These are phyloP conservation scores for Alloteropsis semialata DNA, from an alignment of 176 grass and related monocot species.

Conservation along the genomic window DNA sequence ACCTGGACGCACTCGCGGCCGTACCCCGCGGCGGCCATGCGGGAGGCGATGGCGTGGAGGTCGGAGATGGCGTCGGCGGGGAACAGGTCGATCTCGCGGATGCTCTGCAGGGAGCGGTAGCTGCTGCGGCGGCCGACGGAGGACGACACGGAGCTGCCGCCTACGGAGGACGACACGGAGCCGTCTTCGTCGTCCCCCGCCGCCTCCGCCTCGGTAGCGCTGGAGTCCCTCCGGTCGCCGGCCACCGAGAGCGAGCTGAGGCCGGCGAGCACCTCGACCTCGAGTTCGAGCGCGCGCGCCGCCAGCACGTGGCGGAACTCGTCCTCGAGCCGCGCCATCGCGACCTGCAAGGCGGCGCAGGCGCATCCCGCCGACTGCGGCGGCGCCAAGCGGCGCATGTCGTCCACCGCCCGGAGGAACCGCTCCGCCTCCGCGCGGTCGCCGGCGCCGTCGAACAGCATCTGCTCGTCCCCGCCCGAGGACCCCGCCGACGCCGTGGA, in stretches of 20 bases:
- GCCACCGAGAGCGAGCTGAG: constrained; percentile 44
- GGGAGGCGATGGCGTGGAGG: constrained; percentile 60
- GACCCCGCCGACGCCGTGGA: constrained; percentile 25
- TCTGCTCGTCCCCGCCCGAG: constrained; percentile 34
- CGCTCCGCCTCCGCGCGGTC: constrained; percentile 50
- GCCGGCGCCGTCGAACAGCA: constrained; percentile 45
- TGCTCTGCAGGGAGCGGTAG: constrained; percentile 64
- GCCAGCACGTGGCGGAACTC: constrained; percentile 68
- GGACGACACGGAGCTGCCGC: constrained; percentile 14
- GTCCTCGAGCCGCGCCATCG: constrained; percentile 79
- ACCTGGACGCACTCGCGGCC: constrained; percentile 93
- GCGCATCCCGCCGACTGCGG: neutral
- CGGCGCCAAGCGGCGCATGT: constrained; percentile 49
- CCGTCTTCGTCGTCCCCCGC: constrained; percentile 9
- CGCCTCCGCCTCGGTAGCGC: neutral
- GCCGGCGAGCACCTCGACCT: constrained; percentile 51
- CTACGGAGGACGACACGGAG: constrained; percentile 18
- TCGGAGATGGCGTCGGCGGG: constrained; percentile 71
- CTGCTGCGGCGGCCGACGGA: constrained; percentile 54
- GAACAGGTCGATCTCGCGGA: constrained; percentile 87
- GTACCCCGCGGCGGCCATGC: constrained; percentile 71
- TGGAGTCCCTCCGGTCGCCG: constrained; percentile 25
- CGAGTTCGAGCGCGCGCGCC: constrained; percentile 51
- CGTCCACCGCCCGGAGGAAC: constrained; percentile 63
- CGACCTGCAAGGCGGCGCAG: constrained; percentile 46